Base-by-base conservation (phyloP, 352 stramenopile genomes). In the Aphanomyces stellatus region DNA sequence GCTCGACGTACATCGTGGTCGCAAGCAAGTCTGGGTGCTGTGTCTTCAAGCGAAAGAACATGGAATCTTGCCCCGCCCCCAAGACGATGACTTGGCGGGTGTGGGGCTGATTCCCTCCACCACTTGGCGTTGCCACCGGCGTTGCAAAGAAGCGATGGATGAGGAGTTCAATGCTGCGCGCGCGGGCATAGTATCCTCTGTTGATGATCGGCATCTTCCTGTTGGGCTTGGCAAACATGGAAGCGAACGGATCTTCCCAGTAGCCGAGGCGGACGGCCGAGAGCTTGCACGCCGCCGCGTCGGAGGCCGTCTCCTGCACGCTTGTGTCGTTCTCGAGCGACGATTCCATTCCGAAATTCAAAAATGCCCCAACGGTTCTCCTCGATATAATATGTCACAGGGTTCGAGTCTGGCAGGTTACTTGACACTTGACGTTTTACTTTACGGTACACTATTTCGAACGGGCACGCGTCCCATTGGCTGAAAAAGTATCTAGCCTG, bases 151-250 rank as follows among this genome's bases (percentile, higher is more conserved):
- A 96, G 30, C 76, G 77, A 27, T 72, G 74, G 59, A 96, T 74
- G 19, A 96, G 74, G 46, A 69, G 69, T 72, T 94, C 82, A 42
- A 96, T 71, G 2, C 78, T 82, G 4, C 76, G 74, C 25, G 94
- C 85, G 17, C 87, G 85, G 10, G 87, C 85, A 72, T 93, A 96
- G 72, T 96, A 96, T 1, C 87, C 87, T 56, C 87, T 84, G 66
- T 96, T 94, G 68, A 96, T 96, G 62, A 96, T 78, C 25, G 87
- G 87, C 85, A 94, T 91, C 67, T 86, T 85, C 27, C 85, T 82
- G 63, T 85, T 91, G 64, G 85, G 83, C 79, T 89, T 91, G 69
- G 93, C 82, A 61, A 96, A 96, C 68, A 78, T 92, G 56, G 78
- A 74, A 62, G 87, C 80, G 70, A 90, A 96, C 33, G 84, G 64